Evolutionary conservation across 2,329 filamentous ascomycete species (phyloP).

Genomic region (Tetracladium maxilliforme): DNA sequence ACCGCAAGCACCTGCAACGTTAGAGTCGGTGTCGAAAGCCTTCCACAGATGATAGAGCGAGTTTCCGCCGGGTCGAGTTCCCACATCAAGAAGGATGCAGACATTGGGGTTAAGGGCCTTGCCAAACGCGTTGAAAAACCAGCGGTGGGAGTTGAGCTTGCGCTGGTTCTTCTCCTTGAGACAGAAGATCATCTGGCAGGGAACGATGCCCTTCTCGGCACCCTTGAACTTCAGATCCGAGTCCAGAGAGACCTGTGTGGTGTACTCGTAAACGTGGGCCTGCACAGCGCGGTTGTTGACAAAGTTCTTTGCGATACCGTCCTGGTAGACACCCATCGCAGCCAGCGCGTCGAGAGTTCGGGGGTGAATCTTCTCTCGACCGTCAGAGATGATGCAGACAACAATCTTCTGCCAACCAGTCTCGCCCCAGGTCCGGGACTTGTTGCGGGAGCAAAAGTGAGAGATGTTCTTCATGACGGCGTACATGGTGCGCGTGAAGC

Average conservation of each 20-base stretch:
- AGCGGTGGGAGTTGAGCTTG: slow-evolving; percentile 95
- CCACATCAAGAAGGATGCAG: slow-evolving; percentile 92
- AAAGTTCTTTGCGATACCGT: slow-evolving; percentile 95
- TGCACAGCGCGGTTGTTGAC: slow-evolving; percentile 94
- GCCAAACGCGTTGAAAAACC: slow-evolving; percentile 99
- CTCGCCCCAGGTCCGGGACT: slow-evolving; percentile 92
- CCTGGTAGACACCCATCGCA: slow-evolving; percentile 95
- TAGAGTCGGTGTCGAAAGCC: slow-evolving; percentile 94
- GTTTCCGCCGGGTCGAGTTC: slow-evolving; percentile 76
- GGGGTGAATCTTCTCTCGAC: slow-evolving; percentile 83
- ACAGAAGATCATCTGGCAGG: slow-evolving; percentile 96
- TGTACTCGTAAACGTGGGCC: slow-evolving; percentile 97
- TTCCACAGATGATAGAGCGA: slow-evolving; percentile 99
- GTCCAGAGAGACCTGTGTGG: slow-evolving; percentile 92
- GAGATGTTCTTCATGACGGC: slow-evolving; percentile 97
- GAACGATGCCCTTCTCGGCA: slow-evolving; percentile 96
- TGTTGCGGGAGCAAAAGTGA: slow-evolving; percentile 85
- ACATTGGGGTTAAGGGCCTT: slow-evolving; percentile 87
- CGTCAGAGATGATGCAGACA: slow-evolving; percentile 90
- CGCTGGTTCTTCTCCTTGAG: slow-evolving; percentile 95
- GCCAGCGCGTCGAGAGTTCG: slow-evolving; percentile 87
- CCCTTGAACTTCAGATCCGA: slow-evolving; percentile 97
- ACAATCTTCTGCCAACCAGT: slow-evolving; percentile 99
- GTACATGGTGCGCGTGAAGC: slow-evolving; percentile 96
- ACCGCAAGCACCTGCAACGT: slow-evolving; percentile 89